Evolutionary conservation across 2,329 filamentous ascomycete species (phyloP).

Genomic region (Hymenoscyphus fructigenus): DNA sequence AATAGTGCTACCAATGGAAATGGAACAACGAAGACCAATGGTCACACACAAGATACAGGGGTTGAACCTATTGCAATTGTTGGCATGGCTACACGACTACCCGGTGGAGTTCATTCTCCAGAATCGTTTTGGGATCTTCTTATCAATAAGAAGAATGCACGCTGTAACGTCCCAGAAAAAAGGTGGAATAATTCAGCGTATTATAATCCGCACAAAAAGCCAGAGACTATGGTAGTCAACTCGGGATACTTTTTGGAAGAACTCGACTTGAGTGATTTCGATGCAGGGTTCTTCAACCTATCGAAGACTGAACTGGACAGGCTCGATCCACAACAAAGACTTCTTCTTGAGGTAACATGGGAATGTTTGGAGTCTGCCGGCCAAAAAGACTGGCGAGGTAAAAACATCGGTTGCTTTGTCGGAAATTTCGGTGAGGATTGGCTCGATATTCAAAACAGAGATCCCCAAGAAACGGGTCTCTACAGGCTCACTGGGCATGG

Average conservation of each 20-base stretch:
- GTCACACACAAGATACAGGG: background rate
- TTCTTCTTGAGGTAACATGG: conserved; percentile 31
- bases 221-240: conserved; percentile 7
- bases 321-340: conserved; percentile 33
- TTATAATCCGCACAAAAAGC: conserved; percentile 12
- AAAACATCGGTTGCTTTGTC: conserved; percentile 19
- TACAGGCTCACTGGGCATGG: conserved; percentile 14
- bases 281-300: conserved; percentile 21
- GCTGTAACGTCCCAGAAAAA: conserved; percentile 9
- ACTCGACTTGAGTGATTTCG: conserved; percentile 17
- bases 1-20: background rate
- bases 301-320: conserved; percentile 15
- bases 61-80: conserved; percentile 19
- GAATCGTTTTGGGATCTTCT: conserved; percentile 16
- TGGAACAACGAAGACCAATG: background rate
- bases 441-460: conserved; percentile 10
- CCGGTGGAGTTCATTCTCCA: conserved; percentile 24
- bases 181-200: conserved; percentile 19
- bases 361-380: conserved; percentile 32
- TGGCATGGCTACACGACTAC: conserved; percentile 34
- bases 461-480: conserved; percentile 9
- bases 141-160: conserved; percentile 10
- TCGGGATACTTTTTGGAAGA: conserved; percentile 22
- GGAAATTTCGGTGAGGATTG: conserved; percentile 19
- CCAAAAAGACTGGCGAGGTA: conserved; percentile 19